Evolutionary conservation across 345 rosid genomes (phyloP).

Genomic region (Bruguiera parviflora): DNA sequence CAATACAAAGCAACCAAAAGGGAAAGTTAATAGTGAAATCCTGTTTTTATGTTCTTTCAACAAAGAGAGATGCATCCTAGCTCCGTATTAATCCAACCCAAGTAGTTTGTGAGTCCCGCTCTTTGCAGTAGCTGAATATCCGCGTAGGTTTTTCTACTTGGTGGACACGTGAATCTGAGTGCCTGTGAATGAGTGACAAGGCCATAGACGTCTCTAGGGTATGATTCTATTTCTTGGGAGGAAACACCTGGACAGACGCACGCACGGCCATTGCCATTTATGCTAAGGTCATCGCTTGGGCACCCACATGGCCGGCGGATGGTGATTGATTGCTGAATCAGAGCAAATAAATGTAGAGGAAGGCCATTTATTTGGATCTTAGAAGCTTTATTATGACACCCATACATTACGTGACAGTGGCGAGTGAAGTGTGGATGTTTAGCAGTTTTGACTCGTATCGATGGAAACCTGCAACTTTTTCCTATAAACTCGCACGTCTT

Average conservation of each 20-base stretch:
- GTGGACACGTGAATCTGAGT: background rate
- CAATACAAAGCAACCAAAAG: too few species aligned
- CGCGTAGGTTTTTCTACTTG: background rate
- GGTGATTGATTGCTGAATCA: constrained; percentile 7
- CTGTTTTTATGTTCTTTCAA: too few species aligned
- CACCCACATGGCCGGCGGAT: constrained; percentile 27
- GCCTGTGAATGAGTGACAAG: background rate
- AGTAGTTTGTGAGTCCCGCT: too few species aligned
- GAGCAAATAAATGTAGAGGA: background rate
- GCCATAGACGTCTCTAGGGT: background rate
- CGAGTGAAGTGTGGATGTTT: constrained; percentile 9
- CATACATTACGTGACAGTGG: background rate
- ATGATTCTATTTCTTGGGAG: constrained; percentile 2
- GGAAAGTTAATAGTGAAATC: too few species aligned
- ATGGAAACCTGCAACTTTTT: background rate
- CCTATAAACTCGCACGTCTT: background rate
- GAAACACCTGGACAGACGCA: constrained; percentile 2
- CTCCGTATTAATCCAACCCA: too few species aligned
- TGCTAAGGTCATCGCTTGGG: constrained; percentile 15
- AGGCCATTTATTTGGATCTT: background rate
- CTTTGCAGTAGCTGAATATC: too few species aligned
- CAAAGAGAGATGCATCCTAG: too few species aligned
- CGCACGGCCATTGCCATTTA: constrained; percentile 20
- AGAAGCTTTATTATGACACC: constrained; percentile 2
- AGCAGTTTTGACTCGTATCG: constrained; percentile 16